phyloP scores from a whole-genome alignment of 345 rosid genomes.

The Bruguiera parviflora region DNA sequence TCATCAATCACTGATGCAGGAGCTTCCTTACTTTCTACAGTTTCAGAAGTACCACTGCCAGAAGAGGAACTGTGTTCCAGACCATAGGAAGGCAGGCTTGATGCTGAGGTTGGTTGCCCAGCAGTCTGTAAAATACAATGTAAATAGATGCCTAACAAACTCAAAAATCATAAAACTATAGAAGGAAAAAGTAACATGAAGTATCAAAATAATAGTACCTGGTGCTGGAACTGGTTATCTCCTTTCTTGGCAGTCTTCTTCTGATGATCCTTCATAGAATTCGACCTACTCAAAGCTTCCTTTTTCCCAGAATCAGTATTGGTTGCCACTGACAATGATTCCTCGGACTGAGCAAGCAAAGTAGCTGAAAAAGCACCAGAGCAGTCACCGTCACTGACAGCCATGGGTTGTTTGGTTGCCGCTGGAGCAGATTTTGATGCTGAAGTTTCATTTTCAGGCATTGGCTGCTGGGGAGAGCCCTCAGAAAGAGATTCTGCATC shows the following conservation, averaged over 20 bases:
- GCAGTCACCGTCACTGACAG: slow-evolving; percentile 19
- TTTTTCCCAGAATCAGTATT: slow-evolving; percentile 35
- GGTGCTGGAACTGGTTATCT: slow-evolving; percentile 30
- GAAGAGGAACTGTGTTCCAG: slow-evolving; percentile 34
- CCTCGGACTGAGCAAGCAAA: slow-evolving; percentile 31
- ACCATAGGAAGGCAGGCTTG: slow-evolving; percentile 20
- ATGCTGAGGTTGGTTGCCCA: slow-evolving; percentile 25
- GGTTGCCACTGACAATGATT: slow-evolving; percentile 15
- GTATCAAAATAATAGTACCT: slow-evolving; percentile 36
- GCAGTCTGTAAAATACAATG: slow-evolving; percentile 24
- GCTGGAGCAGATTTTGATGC: slow-evolving; percentile 24
- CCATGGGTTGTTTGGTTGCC: slow-evolving; percentile 27
- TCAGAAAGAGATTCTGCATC: slow-evolving; percentile 33
- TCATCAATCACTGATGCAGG: slow-evolving; percentile 24
- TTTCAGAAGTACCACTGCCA: slow-evolving; percentile 30
- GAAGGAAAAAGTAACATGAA: background rate
- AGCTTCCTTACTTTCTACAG: slow-evolving; percentile 29
- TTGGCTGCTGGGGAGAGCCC: slow-evolving; percentile 35
- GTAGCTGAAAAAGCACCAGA: slow-evolving; percentile 17
- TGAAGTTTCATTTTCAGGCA: slow-evolving; percentile 35
- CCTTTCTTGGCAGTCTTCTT: slow-evolving; percentile 42
- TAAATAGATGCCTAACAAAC: slow-evolving; percentile 10
- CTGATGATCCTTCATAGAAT: slow-evolving; percentile 52
- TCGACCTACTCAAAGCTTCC: slow-evolving; percentile 44
- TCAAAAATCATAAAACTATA: background rate